Base-by-base conservation (phyloP, 805 yeast species). In the Wickerhamomyces chambardii region DNA sequence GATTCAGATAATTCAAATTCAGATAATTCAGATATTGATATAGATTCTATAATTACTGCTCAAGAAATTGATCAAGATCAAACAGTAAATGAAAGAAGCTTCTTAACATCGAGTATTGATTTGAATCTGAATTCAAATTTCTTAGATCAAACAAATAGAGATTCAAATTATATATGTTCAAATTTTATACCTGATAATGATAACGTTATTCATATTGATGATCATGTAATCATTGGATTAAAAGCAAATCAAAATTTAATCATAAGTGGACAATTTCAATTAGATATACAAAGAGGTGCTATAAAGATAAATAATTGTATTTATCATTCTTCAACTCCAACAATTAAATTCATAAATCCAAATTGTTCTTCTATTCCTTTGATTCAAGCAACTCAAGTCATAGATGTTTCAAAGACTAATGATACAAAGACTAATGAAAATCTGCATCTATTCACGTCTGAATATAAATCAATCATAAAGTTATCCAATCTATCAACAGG, bases 241-340 rank as follows among this genome's bases (percentile, higher is more conserved):
- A 64, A 61, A 35, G 42, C 51, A 2, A 51, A 55, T 19, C 74
- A 75, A 37, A 59, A 48, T 34, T 38, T 75, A 3, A 43, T 72
- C 28, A 36, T 75, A 2, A 55, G 59, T 36, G 82, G 83, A 1
- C 74, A 66, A 39, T 73, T 61, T 42, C 45, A 31, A 4, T 33
- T 75, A 17, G 47, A 48, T 4, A 54, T 75, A 0, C 66, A 63
- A 39, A 49, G 68, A 34, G 83, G 83, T 15, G 66, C 70, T 1
- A 47, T 71, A 1, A 41, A 53, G 4, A 39, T 75, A 1, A 75
- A 76, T 41, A 60, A 66, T 43, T 36, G 55, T 15, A 29, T 50
- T 1, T 55, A 55, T 44, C 66, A 46, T 45, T 61, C 55, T 15
- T 41, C 41, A 22, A 41, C 39, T 6, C 44, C 37, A 15, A 46